Evolutionary conservation across 441 rosid species (phyloP).

Genomic region (Erysimum cheiri): DNA sequence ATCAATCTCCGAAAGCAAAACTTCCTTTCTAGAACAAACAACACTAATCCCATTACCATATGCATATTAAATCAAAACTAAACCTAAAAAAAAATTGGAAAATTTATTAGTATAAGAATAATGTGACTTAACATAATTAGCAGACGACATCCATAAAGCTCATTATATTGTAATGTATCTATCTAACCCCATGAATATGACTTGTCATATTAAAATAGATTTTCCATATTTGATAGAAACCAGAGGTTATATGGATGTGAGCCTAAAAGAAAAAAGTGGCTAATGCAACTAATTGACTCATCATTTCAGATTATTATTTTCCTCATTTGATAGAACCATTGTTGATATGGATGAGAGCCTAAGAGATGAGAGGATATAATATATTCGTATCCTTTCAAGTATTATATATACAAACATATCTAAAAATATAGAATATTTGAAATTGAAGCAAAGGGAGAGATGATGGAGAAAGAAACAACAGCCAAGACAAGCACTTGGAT

Average conservation of each 20-base stretch:
- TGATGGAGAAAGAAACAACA: conserved; percentile 58
- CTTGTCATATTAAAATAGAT: conserved; percentile 36
- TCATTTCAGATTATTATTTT: conserved; percentile 29
- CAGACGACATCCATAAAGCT: conserved; percentile 11
- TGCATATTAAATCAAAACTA: not conserved
- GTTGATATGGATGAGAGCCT: conserved; percentile 36
- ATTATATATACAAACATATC: conserved; percentile 26
- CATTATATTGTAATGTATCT: conserved; percentile 14
- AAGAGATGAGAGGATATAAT: conserved; percentile 36
- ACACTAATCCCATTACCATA: not conserved
- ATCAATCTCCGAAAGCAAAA: not conserved
- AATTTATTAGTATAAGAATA: not conserved
- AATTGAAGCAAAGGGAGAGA: conserved; percentile 41
- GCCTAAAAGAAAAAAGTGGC: conserved; percentile 20
- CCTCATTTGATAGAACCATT: conserved; percentile 31
- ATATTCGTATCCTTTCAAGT: conserved; percentile 30
- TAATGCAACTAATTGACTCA: conserved; percentile 38
- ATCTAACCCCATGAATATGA: conserved; percentile 42
- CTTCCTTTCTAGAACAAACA: not conserved
- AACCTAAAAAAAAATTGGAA: not conserved
- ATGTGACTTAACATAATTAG: conserved; percentile 12
- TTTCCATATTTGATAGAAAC: conserved; percentile 8
- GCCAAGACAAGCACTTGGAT: conserved; percentile 69
- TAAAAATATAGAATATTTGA: conserved; percentile 26
- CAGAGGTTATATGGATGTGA: conserved; percentile 21